These are phyloP conservation scores for Cryptococcus sp. DNA, from an alignment of 1,284 basidiomycete species.

Conservation along the genomic window DNA sequence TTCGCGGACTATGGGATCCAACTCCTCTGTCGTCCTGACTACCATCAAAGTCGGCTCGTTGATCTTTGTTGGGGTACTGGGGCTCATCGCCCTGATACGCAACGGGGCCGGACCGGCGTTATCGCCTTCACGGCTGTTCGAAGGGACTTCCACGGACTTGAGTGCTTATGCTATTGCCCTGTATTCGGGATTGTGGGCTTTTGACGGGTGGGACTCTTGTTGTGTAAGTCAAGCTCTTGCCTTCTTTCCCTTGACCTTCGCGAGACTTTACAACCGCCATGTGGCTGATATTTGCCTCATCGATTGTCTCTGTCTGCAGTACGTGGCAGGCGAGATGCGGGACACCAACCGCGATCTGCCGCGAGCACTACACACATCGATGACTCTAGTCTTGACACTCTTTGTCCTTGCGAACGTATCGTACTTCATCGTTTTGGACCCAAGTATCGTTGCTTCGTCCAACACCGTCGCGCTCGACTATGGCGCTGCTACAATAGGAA, in stretches of 20 bases:
- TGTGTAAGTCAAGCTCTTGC: slow-evolving; percentile 36
- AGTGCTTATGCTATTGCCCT: slow-evolving; percentile 88
- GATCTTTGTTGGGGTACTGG: slow-evolving; percentile 54
- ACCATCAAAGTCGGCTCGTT: slow-evolving; percentile 65
- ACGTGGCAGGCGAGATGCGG: slow-evolving; percentile 88
- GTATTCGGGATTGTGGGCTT: slow-evolving; percentile 95
- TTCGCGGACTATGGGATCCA: slow-evolving; percentile 75
- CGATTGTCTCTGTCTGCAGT: too few species aligned
- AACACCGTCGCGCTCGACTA: slow-evolving; percentile 97
- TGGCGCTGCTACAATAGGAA: slow-evolving; percentile 81
- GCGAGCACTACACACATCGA: slow-evolving; percentile 82
- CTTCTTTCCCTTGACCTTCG: too few species aligned
- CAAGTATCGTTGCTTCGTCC: slow-evolving; percentile 58
- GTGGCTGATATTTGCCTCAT: too few species aligned
- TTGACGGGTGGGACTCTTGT: slow-evolving; percentile 75
- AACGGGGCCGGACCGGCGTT: slow-evolving; percentile 47
- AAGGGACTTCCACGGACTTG: slow-evolving; percentile 72
- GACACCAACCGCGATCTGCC: slow-evolving; percentile 85
- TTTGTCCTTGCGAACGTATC: slow-evolving; percentile 83
- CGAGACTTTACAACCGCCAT: too few species aligned
- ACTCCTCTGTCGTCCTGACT: slow-evolving; percentile 82
- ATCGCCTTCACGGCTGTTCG: slow-evolving; percentile 62
- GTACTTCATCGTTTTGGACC: slow-evolving; percentile 92
- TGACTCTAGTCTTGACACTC: slow-evolving; percentile 65
- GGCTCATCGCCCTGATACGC: slow-evolving; percentile 47